Conservation (phyloP, 2,329 filamentous ascomycete genomes). For the Fusarium avenaceum region DNA sequence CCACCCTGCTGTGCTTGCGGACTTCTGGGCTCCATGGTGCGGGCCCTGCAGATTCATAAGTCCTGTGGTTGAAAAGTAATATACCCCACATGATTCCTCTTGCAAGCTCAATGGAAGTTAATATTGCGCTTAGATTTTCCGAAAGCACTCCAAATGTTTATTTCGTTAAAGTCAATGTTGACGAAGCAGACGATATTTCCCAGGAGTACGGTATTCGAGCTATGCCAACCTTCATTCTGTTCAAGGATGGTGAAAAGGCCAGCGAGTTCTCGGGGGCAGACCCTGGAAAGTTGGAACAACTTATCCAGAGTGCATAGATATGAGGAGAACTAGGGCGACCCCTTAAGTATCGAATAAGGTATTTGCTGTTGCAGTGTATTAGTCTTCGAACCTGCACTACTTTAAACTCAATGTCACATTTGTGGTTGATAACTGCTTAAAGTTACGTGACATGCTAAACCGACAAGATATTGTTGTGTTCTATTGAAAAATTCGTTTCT, state of each 20-base stretch:
- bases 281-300: too few relatives aligned
- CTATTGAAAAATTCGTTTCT: too few relatives aligned
- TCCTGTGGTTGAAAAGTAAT: slow-evolving; percentile 4
- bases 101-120: not conserved
- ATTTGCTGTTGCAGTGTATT: too few relatives aligned
- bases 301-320: too few relatives aligned
- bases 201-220: slow-evolving; percentile 3
- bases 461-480: too few relatives aligned
- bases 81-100: too few relatives aligned
- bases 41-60: slow-evolving; percentile 18
- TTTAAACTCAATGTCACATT: too few relatives aligned
- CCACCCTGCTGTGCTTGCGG: not conserved
- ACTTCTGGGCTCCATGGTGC: slow-evolving; percentile 28
- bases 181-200: not conserved
- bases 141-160: accelerated
- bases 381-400: too few relatives aligned
- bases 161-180: slow-evolving; percentile 12
- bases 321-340: too few relatives aligned
- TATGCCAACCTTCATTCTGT: slow-evolving; percentile 17
- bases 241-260: slow-evolving; percentile 6
- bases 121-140: not conserved
- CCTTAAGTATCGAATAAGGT: too few relatives aligned
- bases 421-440: too few relatives aligned
- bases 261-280: not conserved
- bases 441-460: too few relatives aligned